Base-by-base conservation (phyloP, 176 grass and related monocot genomes). In the Raddia distichophylla region DNA sequence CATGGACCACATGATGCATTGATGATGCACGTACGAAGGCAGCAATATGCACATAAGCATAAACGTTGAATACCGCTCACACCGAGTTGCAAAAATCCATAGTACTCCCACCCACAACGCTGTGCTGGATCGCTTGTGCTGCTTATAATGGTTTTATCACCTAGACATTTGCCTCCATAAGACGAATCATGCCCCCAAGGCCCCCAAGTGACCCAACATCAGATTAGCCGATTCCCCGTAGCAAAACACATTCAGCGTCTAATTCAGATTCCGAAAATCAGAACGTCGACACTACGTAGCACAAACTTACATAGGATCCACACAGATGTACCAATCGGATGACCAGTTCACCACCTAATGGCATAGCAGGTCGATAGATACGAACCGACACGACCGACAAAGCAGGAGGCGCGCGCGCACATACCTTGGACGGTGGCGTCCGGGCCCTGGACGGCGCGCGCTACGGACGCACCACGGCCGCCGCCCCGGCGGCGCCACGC, bases 371-470 rank as follows among this genome's bases (percentile, higher is more conserved):
- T 83, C 86, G 62, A 73, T 22, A 27, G 50, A 22, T 12, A 63
- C 50, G 51, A 51, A 18, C 58, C 17, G 69, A 43, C 67, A 51
- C 13, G 18, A 66, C 18, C 12, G 4, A 61, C 71, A 68, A 16
- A 71, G 60, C 5, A 44, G 27, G 27, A 27, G 27, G 27, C 57
- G 40, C 14, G 10, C 15, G 57, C 9, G 27, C 80, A 92, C 93
- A 37, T 83, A 94, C 93, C 87, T 88, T 87, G 73, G 82, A 84
- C 77, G 63, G 87, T 63, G 9, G 87, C 72, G 76, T 94, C 94
- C 76, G 89, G 73, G 1, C 83, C 85, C 80, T 94, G 74, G 7
- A 74, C 76, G 6, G 87, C 82, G 72, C 91, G 68, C 46, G 70
- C 67, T 1, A 90, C 72, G 10, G 51, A 63, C 63, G 70, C 47